These are phyloP conservation scores for Fusarium subtropicale DNA, from an alignment of 2,329 filamentous ascomycete species.

Conservation along the genomic window DNA sequence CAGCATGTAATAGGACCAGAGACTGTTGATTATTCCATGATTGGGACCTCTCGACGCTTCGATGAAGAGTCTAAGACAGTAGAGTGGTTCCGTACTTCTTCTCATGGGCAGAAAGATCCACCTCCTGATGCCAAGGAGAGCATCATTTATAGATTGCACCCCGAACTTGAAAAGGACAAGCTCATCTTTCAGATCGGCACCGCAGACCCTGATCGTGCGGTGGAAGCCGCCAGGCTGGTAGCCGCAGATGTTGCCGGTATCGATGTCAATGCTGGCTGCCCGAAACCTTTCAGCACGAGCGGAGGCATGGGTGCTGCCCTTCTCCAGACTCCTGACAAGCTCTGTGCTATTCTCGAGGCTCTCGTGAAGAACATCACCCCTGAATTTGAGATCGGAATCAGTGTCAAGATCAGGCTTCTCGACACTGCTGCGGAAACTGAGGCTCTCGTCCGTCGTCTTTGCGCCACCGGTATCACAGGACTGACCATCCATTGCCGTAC, in stretches of 20 bases:
- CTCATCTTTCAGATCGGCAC: conserved; percentile 96
- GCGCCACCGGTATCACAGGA: conserved; percentile 88
- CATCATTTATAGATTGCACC: conserved; percentile 87
- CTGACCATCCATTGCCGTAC: conserved; percentile 96
- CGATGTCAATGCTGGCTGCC: conserved; percentile 97
- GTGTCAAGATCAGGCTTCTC: conserved; percentile 94
- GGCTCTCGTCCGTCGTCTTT: conserved; percentile 79
- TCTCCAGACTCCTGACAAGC: conserved; percentile 83
- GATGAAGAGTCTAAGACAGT: conserved; percentile 83
- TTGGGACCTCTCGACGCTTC: conserved; percentile 82
- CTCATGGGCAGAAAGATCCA: conserved; percentile 72
- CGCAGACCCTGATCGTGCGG: conserved; percentile 82
- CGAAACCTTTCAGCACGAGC: conserved; percentile 93
- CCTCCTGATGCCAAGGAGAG: conserved; percentile 68
- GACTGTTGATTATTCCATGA: conserved; percentile 91
- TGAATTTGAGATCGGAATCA: conserved; percentile 89
- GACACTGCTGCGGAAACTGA: conserved; percentile 81
- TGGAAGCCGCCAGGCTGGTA: conserved; percentile 84
- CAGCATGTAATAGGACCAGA: conserved; percentile 74
- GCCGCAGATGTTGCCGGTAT: conserved; percentile 92
- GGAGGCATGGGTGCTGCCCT: conserved; percentile 97
- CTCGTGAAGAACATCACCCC: conserved; percentile 82
- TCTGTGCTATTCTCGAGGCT: conserved; percentile 84
- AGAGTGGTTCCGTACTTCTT: conserved; percentile 84
- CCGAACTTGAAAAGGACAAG: conserved; percentile 76